These are phyloP conservation scores for Phaffia tasmanica DNA, from an alignment of 768 basidiomycete species.

Conservation along the genomic window DNA sequence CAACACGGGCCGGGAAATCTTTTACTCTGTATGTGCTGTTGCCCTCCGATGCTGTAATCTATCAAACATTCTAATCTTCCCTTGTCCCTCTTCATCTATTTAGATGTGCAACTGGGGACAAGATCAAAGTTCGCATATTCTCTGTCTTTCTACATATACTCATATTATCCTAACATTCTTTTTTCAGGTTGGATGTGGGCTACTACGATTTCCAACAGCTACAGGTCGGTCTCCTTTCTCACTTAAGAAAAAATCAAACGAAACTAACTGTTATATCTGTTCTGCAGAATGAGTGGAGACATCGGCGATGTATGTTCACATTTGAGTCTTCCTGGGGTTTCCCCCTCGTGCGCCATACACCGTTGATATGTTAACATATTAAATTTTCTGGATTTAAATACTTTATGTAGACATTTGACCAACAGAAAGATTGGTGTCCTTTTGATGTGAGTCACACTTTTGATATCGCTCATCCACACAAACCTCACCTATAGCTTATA, in stretches of 20 bases:
- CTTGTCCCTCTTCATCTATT: too few relatives aligned
- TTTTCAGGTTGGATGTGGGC: conserved; percentile 14
- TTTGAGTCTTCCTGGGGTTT: too few relatives aligned
- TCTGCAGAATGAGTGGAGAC: conserved; percentile 9
- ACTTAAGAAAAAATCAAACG: not conserved
- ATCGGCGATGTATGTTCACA: conserved; percentile 8
- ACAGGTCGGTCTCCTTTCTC: not conserved
- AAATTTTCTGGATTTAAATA: too few relatives aligned
- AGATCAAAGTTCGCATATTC: not conserved
- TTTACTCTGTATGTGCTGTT: not conserved
- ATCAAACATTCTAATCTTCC: too few relatives aligned
- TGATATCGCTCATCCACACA: too few relatives aligned
- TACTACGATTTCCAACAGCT: conserved; percentile 16
- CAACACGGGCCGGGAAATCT: conserved; percentile 3
- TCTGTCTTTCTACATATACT: too few relatives aligned
- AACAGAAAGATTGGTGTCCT: not conserved
- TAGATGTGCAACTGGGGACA: conserved; percentile 23
- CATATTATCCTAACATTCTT: too few relatives aligned
- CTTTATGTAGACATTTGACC: not conserved
- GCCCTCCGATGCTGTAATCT: too few relatives aligned
- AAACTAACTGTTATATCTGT: not conserved
- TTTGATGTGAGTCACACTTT: conserved; percentile 7
- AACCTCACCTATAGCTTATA: too few relatives aligned
- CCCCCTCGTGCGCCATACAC: too few relatives aligned
- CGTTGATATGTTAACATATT: too few relatives aligned